Conservation (phyloP, 306 rosid species). For the Trichosanthes truncata region DNA sequence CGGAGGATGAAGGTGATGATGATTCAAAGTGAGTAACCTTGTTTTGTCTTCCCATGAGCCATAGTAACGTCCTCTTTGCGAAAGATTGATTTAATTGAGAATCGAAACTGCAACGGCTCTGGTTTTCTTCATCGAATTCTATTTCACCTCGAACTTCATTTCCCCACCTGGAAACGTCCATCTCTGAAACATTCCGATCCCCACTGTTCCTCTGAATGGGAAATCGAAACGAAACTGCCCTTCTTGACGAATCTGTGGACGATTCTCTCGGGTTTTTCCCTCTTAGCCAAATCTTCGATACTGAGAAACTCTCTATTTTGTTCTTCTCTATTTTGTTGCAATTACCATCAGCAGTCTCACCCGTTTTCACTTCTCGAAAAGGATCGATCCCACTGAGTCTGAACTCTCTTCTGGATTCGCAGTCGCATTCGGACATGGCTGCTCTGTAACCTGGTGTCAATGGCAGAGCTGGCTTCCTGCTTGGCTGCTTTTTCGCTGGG, state of each 20-base stretch:
- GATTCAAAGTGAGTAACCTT: conserved; percentile 61
- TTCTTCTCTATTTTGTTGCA: conserved; percentile 21
- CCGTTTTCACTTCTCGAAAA: conserved; percentile 9
- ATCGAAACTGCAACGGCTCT: conserved; percentile 63
- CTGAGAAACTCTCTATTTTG: conserved; percentile 58
- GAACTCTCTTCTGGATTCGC: conserved; percentile 72
- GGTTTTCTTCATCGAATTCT: conserved; percentile 49
- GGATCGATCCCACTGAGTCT: conserved; percentile 39
- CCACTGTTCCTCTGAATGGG: conserved; percentile 31
- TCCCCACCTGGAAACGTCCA: conserved; percentile 48
- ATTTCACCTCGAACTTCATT: conserved; percentile 38
- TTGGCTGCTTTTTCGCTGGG: conserved; percentile 35
- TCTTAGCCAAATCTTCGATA: conserved; percentile 81
- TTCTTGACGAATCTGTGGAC: conserved; percentile 29
- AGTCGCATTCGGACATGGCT: conserved; percentile 85
- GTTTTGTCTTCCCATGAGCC: conserved; percentile 83
- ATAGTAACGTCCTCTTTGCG: conserved; percentile 76
- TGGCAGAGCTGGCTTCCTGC: conserved; percentile 43
- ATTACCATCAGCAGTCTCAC: conserved; percentile 9
- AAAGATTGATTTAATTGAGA: conserved; percentile 75
- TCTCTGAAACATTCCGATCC: conserved; percentile 45
- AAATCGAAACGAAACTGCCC: conserved; percentile 67
- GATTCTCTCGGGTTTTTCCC: conserved; percentile 42
- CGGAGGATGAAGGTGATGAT: conserved; percentile 20
- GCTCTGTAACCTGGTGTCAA: conserved; percentile 49